Evolutionary conservation across 148 eudicot genomes (phyloP).

Genomic region (Vaccinium vitisidaea): DNA sequence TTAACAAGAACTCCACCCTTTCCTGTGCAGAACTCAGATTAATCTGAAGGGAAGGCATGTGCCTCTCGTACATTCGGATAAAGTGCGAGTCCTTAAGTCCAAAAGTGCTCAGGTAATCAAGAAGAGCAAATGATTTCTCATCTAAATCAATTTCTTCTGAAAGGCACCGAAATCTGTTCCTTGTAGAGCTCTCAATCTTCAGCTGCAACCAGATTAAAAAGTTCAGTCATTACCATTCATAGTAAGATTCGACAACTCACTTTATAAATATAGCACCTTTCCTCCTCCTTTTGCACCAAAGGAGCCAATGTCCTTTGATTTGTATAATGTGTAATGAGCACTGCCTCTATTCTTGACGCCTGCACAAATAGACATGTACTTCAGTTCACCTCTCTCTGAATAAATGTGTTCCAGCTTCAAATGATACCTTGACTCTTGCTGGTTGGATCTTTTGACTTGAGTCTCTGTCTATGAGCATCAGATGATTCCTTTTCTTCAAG

Average conservation of each 20-base stretch:
- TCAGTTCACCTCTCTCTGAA: constrained; percentile 11
- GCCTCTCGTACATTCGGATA: constrained; percentile 78
- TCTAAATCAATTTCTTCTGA: constrained; percentile 75
- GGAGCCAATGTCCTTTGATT: constrained; percentile 19
- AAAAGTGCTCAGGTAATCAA: constrained; percentile 81
- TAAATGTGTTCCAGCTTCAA: constrained; percentile 6
- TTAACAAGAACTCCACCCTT: constrained; percentile 68
- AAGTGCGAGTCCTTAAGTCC: constrained; percentile 84
- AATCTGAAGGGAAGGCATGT: constrained; percentile 79
- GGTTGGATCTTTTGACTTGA: constrained; percentile 43
- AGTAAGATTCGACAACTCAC: constrained; percentile 20
- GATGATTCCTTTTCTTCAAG: constrained; percentile 50
- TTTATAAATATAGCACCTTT: constrained; percentile 46
- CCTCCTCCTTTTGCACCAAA: constrained; percentile 29
- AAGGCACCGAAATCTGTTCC: constrained; percentile 51
- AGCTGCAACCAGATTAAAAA: constrained; percentile 38
- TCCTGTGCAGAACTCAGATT: constrained; percentile 76
- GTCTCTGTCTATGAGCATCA: constrained; percentile 37
- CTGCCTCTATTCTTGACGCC: constrained; percentile 28
- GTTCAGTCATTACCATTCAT: constrained; percentile 15
- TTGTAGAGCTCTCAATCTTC: constrained; percentile 45
- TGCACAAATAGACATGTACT: constrained; percentile 23
- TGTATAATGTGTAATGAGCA: constrained; percentile 7
- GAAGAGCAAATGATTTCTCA: constrained; percentile 84
- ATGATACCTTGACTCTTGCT: constrained; percentile 43